Evolutionary conservation across 2,329 filamentous ascomycete genomes (phyloP).

Genomic region (Claviceps sp.): DNA sequence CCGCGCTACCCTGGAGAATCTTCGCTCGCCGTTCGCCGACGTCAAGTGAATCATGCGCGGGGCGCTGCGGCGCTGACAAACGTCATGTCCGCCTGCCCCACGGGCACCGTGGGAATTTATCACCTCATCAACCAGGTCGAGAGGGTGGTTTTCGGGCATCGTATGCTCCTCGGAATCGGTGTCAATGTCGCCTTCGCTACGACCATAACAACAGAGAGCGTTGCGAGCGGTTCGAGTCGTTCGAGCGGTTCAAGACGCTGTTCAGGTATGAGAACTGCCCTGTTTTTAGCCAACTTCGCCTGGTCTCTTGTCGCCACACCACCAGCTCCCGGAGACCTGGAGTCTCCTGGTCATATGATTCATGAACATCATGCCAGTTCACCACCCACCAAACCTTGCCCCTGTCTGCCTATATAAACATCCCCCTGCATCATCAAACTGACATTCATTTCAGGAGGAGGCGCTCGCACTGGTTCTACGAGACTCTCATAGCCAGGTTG

Average conservation of each 20-base stretch:
- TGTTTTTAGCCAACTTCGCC: background rate
- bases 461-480: background rate
- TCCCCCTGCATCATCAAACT: background rate
- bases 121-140: background rate
- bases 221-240: background rate
- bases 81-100: conserved; percentile 3
- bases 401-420: background rate
- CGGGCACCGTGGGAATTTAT: background rate
- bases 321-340: background rate
- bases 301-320: background rate
- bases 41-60: background rate
- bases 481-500: background rate
- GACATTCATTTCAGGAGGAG: background rate
- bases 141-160: background rate
- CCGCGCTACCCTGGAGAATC: background rate
- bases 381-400: background rate
- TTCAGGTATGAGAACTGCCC: background rate
- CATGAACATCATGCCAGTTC: conserved; percentile 4
- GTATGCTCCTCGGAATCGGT: background rate
- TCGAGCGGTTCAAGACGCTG: background rate
- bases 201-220: background rate
- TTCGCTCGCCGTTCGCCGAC: background rate
- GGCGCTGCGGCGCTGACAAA: conserved; percentile 3
- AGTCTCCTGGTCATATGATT: background rate
- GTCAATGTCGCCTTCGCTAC: background rate